Conservation (phyloP, 768 basidiomycete species). For the Tricholoma sp. region DNA sequence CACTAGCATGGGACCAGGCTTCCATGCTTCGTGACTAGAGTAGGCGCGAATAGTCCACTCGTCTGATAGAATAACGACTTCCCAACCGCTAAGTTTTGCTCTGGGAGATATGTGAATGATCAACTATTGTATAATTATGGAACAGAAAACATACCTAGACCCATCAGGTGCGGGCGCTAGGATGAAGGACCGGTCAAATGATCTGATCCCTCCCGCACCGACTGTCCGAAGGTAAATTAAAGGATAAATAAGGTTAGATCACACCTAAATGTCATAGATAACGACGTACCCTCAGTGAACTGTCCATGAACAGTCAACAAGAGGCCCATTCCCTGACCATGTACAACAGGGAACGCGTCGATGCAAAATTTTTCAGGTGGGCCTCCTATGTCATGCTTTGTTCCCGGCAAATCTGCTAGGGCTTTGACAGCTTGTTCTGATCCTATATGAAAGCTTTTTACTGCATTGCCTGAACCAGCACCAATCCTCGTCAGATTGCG, state of each 20-base stretch:
- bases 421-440: conserved; percentile 57
- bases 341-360: conserved; percentile 76
- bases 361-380: conserved; percentile 81
- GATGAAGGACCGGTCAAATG: conserved; percentile 92
- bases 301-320: conserved; percentile 83
- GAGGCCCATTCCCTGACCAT: conserved; percentile 57
- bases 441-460: conserved; percentile 69
- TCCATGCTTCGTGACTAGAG: conserved; percentile 78
- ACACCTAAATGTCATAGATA: neutral
- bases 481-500: conserved; percentile 74
- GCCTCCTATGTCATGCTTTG: conserved; percentile 76
- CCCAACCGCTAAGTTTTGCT: conserved; percentile 83
- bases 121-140: neutral
- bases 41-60: conserved; percentile 80
- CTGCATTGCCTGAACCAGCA: conserved; percentile 53
- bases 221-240: conserved; percentile 19
- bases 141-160: conserved; percentile 61
- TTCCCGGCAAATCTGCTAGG: conserved; percentile 63
- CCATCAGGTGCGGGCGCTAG: conserved; percentile 76
- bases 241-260: conserved; percentile 4
- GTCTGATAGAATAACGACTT: conserved; percentile 86
- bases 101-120: conserved; percentile 26
- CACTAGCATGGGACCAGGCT: conserved; percentile 66
- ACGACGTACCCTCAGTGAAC: conserved; percentile 77
- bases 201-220: conserved; percentile 66